phyloP scores from a whole-genome alignment of 768 basidiomycete species.

The Ramaria rubella region DNA sequence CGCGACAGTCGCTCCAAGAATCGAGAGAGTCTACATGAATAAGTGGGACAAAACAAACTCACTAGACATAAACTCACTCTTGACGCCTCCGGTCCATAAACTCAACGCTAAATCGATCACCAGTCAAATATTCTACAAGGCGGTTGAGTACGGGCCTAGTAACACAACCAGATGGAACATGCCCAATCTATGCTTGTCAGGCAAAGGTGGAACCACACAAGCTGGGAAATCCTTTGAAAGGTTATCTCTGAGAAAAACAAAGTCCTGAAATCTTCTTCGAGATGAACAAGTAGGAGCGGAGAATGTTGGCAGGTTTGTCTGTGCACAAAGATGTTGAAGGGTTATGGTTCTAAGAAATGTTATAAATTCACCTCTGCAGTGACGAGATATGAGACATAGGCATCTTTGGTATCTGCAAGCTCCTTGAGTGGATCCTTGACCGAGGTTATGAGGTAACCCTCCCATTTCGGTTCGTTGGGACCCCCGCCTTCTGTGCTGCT shows the following conservation, averaged over 20 bases:
- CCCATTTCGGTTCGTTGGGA: slow-evolving; percentile 85
- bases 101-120: slow-evolving; percentile 93
- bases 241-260: slow-evolving; percentile 87
- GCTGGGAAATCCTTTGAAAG: slow-evolving; percentile 91
- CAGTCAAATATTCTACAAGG: slow-evolving; percentile 87
- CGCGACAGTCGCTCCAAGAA: slow-evolving; percentile 88
- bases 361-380: slow-evolving; percentile 65
- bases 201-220: slow-evolving; percentile 94
- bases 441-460: slow-evolving; percentile 72
- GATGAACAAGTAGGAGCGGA: slow-evolving; percentile 65
- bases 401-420: slow-evolving; percentile 93
- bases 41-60: too few species aligned
- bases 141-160: background rate
- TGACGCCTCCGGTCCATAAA: slow-evolving; percentile 90
- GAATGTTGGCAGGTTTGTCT: slow-evolving; percentile 92
- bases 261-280: slow-evolving; percentile 92
- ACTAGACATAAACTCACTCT: slow-evolving; percentile 52
- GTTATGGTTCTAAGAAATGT: background rate
- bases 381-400: slow-evolving; percentile 92
- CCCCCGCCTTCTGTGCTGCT: slow-evolving; percentile 39
- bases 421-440: slow-evolving; percentile 95
- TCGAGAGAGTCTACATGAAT: slow-evolving; percentile 65
- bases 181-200: slow-evolving; percentile 96
- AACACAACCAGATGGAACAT: slow-evolving; percentile 20
- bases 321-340: slow-evolving; percentile 2